A percentile compares a stretch with the other conserved stretches of the same genome.
These are phyloP conservation scores for Calamus simplicifolius DNA, from an alignment of 176 grass and related monocot species.

Conservation along the genomic window DNA sequence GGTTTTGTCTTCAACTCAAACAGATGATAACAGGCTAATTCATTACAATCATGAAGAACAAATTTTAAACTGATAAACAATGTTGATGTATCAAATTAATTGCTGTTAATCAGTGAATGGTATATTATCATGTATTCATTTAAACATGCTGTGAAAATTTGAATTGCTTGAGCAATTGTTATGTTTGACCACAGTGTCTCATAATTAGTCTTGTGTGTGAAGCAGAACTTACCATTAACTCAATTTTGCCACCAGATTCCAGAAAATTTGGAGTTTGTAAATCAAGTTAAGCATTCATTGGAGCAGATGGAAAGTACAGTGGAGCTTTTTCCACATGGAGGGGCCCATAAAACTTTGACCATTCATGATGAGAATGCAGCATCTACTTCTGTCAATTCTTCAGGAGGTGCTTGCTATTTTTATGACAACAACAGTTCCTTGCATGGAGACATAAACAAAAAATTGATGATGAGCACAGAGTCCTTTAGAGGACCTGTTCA, in stretches of 20 bases:
- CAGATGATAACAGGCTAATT: too few relatives aligned
- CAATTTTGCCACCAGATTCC: slow-evolving; percentile 40
- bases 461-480: slow-evolving; percentile 15
- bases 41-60: too few relatives aligned
- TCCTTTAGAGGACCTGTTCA: slow-evolving; percentile 20
- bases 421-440: slow-evolving; percentile 19
- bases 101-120: too few relatives aligned
- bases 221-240: not conserved
- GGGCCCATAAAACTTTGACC: slow-evolving; percentile 23
- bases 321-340: slow-evolving; percentile 24
- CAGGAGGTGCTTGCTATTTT: not conserved
- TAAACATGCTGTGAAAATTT: too few relatives aligned
- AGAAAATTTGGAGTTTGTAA: slow-evolving; percentile 58
- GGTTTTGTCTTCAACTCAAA: too few relatives aligned
- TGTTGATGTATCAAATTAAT: too few relatives aligned
- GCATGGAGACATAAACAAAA: slow-evolving; percentile 19
- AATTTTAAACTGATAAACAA: too few relatives aligned
- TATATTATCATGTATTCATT: too few relatives aligned
- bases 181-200: too few relatives aligned
- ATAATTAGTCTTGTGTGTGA: too few relatives aligned
- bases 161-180: too few relatives aligned
- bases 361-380: slow-evolving; percentile 17
- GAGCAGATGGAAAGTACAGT: slow-evolving; percentile 17
- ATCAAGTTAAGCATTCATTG: slow-evolving; percentile 48
- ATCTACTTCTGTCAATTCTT: slow-evolving; percentile 18